Base-by-base conservation (phyloP, 2,329 filamentous ascomycete species). In the Triangularia setosa region DNA sequence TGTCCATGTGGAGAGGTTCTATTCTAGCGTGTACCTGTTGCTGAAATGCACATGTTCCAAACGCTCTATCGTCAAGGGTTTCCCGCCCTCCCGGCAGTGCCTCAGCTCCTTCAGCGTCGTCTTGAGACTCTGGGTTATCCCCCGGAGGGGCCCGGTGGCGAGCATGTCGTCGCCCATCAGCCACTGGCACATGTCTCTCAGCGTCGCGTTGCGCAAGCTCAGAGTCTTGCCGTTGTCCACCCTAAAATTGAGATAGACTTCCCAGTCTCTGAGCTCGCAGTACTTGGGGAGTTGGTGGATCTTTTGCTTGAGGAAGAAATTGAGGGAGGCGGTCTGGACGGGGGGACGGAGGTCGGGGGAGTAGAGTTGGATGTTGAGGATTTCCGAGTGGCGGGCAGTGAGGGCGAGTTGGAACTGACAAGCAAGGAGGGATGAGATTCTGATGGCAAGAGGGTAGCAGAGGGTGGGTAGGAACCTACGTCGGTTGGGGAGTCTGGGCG, bases 321-420 rank as follows among this genome's bases (percentile, higher is more conserved):
- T 48, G n/a, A 94, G 92, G 1, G 86, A 98, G 63, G 92, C 92
- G 66, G 92, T 97, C 74, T 99, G 95, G 86, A 98, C 97, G 81
- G 94, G 93, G 93, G 85, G 83, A 25, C 81, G 40, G 40, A 48
- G 73, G 18, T 73, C 76, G 65, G 75, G 71, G 66, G 65, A 74
- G 53, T 76, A 79, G 58, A 48, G 3, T 71, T 70, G 8, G 73
- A 68, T 14, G 73, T 69, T 44, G n/a, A 48, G 40, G 40, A 81
- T 75, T 64, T 74, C 70, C 11, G 78, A 78, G 63, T 80, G 77
- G 1, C 79, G 77, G 27, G 76, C 73, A 1, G 75, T 78, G 62
- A 81, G 73, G 1, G 72, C 58, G 1, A 74, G 69, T 9, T 68
- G 71, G 64, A 80, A 77, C 72, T 73, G 5, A 12, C n/a, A n/a